Evolutionary conservation across 2,329 filamentous ascomycete genomes (phyloP).

Genomic region (Rhinocladiella mackenziei): DNA sequence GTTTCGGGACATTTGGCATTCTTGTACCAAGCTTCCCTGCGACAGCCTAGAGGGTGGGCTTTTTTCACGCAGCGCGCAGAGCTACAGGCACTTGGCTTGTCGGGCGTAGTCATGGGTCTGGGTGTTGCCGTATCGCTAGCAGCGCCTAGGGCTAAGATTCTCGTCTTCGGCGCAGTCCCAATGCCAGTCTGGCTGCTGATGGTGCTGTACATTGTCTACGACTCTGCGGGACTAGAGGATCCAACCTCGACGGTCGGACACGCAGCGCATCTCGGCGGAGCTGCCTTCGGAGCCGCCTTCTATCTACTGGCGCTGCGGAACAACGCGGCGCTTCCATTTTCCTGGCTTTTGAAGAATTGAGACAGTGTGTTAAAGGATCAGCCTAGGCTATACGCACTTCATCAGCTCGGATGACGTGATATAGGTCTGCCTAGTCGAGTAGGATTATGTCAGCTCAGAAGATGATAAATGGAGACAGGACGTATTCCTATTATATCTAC

Average conservation of each 20-base stretch:
- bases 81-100: constrained; percentile 7
- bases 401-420: no score
- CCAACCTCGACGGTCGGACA: constrained; percentile 10
- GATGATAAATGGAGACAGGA: no score
- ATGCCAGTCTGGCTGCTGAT: constrained; percentile 10
- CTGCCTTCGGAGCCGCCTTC: constrained; percentile 9
- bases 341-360: no score
- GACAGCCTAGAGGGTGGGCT: no score
- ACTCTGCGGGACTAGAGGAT: constrained; percentile 10
- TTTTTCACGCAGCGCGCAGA: background rate
- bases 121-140: constrained; percentile 7
- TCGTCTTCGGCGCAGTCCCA: background rate
- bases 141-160: constrained; percentile 1
- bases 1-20: background rate
- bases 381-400: no score
- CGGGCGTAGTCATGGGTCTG: constrained; percentile 14
- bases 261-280: constrained; percentile 15
- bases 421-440: no score
- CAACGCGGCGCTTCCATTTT: no score
- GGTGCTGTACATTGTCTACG: constrained; percentile 7
- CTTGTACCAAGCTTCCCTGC: constrained; percentile 1
- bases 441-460: no score
- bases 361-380: no score
- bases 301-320: constrained; percentile 5
- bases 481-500: no score